Evolutionary conservation across 495 filamentous ascomycete species (phyloP), one percentile per base, ranked within the genome.

Genomic region (Amniculicola lignicola): DNA sequence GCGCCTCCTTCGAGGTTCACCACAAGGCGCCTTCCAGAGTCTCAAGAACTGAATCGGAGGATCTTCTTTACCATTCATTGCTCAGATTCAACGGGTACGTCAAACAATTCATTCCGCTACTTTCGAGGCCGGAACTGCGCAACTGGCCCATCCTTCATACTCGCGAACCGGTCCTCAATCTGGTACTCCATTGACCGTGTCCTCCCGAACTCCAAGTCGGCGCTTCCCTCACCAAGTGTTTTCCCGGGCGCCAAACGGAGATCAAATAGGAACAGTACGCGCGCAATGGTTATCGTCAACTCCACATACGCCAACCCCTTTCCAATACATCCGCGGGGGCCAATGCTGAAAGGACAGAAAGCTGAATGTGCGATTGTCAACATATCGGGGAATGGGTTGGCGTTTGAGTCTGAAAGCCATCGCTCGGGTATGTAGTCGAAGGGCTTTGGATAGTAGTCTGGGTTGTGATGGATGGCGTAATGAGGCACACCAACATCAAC

Each of bases 161-260:
- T 79, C 23, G 79, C 80, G 66, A 82, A 82, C 31, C 73, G 75
- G 61, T 84, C 81, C 42, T 74, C 63, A 24, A 82, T 67, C 67
- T 82, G 79, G 63, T 75, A 81, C 65, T 82, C 79, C 4, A 63
- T 68, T 14, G 44, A 47, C 33, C 73, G 70, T 39, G 77, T 69
- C 15, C 80, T 67, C 3, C 80, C 58, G 33, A 41, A 19, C 36
- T 55, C 60, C 23, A 50, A 25, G 46, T 58, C 51, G 9, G 39
- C 36, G 63, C 42, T 76, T 63, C 18, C 80, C 59, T 4, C 80
- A 4, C 63, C 63, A 19, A 54, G 29, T 1, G 23, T 40, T 21
- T 36, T 52, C 27, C 51, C 64, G 23, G 37, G 43, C 12, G 43
- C 42, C 41, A 48, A 3, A 37, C 61, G 54, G 29, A 69, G 18